Base-by-base conservation (phyloP, 176 grass and related monocot species). In the Eragrostis nindensis region DNA sequence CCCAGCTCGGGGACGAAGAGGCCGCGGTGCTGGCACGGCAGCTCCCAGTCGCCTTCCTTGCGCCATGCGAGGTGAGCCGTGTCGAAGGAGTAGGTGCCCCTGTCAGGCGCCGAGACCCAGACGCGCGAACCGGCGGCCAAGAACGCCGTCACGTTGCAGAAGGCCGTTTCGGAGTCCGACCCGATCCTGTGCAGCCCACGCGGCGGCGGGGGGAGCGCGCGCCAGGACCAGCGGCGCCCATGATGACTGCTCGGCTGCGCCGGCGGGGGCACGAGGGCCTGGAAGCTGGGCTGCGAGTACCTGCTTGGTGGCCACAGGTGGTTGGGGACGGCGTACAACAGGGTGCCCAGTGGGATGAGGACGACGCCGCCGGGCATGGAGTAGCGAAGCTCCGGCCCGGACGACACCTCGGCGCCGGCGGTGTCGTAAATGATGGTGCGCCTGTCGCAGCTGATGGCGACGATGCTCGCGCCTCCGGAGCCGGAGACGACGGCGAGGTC, bases 21-120 rank as follows among this genome's bases (percentile, higher is more conserved):
- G 50, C 30, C 50, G 19, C 52, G 50, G 32, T 4, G 32, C 4
- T 25, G 5, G 7, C 22, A 32, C 17, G 72, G 52, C 30, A 74
- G 52, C 50, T 8, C 11, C 72, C 50, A 74, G 11, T 75, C 52
- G 11, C 72, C 32, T 2, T 75, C 52, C 72, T 59, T 75, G 36
- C 72, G 52, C 72, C 72, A 75, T 21, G 21, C 72, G 50, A 14
- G 66, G 40, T 19, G 21, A 10, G 8, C 71, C 50, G 71, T 57
- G 71, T 74, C 71, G 32, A 74, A 74, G 71, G 71, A 74, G 71
- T 16, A 74, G 29, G 71, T 74, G 50, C 71, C 71, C 52, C 26
- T 56, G 72, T 36, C 32, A 1, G 24, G 50, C 32, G 52, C 32
- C 19, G 72, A 41, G 12, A 74, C 52, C 72, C 72, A 74, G 9